Base-by-base conservation (phyloP, 768 basidiomycete species). In the Tylopilus sp. region DNA sequence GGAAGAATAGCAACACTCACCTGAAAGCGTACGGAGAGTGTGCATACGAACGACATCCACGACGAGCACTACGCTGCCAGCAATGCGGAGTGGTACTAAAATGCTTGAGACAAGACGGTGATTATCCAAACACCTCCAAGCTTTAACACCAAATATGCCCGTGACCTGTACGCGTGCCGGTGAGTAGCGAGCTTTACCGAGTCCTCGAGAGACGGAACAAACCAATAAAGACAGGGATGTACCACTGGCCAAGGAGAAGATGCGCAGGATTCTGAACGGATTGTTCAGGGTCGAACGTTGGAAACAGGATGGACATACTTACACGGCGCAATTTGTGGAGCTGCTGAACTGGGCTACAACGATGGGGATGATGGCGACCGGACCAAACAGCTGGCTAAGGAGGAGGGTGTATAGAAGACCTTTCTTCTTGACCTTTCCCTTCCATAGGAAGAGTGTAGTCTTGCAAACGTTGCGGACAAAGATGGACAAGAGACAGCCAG, bases 71-170 rank as follows among this genome's bases (percentile, higher is more conserved):
- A 66, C 68, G 3, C 74, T 62, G 14, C 78, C 76, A 22, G 74
- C 72, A 22, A 68, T 59, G 52, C 78, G 77, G 21, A 84, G 72
- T 16, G 76, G 43, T 4, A 61, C 61, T 37, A 85, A 61, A 17
- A 74, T 60, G 21, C 72, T 56, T 14, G 80, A 71, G 48, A 87
- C 76, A 49, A 81, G 56, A n/a, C 74, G 74, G n/a, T 82, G 78
- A 53, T 80, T 78, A 63, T 82, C 77, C 56, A 86, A 68, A 59
- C 84, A 86, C 60, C 78, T 78, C 59, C 86, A 87, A 9, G 80
- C 83, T 63, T 87, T 87, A 59, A 81, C 71, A 14, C 85, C 85
- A 30, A 84, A 71, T 28, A 86, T 80, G 28, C 83, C 84, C 0
- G 82, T 77, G 37, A 86, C 76, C 85, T 85, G 31, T 52, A 28